phyloP scores from a whole-genome alignment of 2,329 filamentous ascomycete species.

The Aspergillus sp. region DNA sequence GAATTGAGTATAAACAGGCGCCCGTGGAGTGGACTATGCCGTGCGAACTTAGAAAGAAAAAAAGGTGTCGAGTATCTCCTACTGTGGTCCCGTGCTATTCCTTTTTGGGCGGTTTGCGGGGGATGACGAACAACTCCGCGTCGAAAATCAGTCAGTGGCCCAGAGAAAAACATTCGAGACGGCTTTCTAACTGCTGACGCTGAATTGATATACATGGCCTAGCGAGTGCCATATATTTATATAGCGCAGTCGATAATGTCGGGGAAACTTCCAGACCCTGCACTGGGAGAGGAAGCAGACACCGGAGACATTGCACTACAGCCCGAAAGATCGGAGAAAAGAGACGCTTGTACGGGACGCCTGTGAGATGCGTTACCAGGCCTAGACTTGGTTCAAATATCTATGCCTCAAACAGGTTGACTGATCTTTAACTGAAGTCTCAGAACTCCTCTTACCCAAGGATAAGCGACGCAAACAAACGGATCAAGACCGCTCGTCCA shows the following conservation, averaged over 20 bases:
- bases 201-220: not conserved
- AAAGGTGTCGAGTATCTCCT: not conserved
- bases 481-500: slow-evolving; percentile 8
- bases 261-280: slow-evolving; percentile 1
- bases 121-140: not conserved
- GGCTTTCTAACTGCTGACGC: not conserved
- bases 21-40: slow-evolving; percentile 15
- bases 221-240: too few species aligned
- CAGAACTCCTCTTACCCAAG: slow-evolving; percentile 49
- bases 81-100: slow-evolving; percentile 26
- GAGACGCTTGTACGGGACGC: slow-evolving; percentile 27
- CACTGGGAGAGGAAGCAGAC: slow-evolving; percentile 6
- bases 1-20: slow-evolving; percentile 5
- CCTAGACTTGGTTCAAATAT: not conserved
- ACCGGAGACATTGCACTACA: not conserved
- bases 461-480: slow-evolving; percentile 30
- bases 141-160: not conserved
- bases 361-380: not conserved
- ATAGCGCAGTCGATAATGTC: slow-evolving; percentile 1
- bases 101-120: slow-evolving; percentile 5
- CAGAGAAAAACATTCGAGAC: not conserved
- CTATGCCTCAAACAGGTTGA: not conserved
- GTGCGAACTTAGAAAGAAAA: not conserved
- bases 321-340: slow-evolving; percentile 18
- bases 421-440: slow-evolving; percentile 28